Evolutionary conservation across 2,329 filamentous ascomycete species (phyloP).

Genomic region (Stachybotrys echinatus): DNA sequence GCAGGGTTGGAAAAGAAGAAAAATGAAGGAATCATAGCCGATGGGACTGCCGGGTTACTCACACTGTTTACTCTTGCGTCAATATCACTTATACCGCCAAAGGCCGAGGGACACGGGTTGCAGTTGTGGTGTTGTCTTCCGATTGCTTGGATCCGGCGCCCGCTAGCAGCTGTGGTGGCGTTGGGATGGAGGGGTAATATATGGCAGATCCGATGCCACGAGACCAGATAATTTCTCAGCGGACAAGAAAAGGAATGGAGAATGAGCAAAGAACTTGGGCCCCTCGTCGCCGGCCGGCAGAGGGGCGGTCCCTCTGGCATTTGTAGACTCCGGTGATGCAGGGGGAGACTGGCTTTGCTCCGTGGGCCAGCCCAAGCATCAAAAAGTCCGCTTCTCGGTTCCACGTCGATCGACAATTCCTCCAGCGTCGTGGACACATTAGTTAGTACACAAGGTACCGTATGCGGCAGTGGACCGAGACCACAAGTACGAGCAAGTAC

Average conservation of each 20-base stretch:
- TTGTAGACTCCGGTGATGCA: neutral
- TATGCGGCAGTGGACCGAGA: neutral
- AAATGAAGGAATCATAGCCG: neutral
- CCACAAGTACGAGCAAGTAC: neutral
- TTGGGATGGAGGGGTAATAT: neutral
- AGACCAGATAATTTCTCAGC: neutral
- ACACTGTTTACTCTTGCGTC: neutral
- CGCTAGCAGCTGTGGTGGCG: neutral
- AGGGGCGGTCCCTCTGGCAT: neutral
- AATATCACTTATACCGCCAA: neutral
- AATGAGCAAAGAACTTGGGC: neutral
- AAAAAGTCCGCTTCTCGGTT: neutral
- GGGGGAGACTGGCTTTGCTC: neutral
- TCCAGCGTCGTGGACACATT: neutral
- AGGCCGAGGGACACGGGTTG: neutral
- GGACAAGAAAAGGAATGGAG: neutral
- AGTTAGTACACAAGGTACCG: too few species aligned
- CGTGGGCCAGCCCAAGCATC: neutral
- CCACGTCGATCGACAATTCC: neutral
- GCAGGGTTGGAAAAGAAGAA: neutral
- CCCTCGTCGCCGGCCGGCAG: neutral
- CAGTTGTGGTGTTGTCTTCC: neutral
- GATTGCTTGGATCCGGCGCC: neutral
- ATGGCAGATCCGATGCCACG: neutral
- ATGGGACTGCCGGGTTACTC: neutral